phyloP scores from a whole-genome alignment of 2,329 filamentous ascomycete genomes.

The Trichoderma sp. region DNA sequence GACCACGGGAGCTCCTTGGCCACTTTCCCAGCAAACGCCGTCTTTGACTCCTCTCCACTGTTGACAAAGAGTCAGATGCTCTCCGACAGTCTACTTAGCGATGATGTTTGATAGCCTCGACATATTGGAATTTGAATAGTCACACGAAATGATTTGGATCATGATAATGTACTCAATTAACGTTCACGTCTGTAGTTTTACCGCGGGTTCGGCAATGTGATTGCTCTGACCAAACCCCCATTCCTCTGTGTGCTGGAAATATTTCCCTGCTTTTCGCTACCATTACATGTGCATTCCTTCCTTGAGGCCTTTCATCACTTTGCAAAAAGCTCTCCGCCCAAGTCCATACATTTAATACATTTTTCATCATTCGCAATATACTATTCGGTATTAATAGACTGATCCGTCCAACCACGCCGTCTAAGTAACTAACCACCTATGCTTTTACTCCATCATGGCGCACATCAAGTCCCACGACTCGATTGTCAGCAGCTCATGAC shows the following conservation, averaged over 20 bases:
- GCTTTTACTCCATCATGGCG: background rate
- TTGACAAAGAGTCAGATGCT: slow-evolving; percentile 53
- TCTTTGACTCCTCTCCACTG: slow-evolving; percentile 44
- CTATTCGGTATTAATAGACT: background rate
- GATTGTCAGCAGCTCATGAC: slow-evolving; percentile 45
- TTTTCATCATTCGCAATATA: background rate
- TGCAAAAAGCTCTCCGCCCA: background rate
- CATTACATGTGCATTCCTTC: background rate
- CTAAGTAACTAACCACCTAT: background rate
- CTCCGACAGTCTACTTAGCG: slow-evolving; percentile 45
- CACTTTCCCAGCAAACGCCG: slow-evolving; percentile 20
- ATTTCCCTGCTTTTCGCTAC: background rate
- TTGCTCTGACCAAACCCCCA: background rate
- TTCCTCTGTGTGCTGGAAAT: background rate
- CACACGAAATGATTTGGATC: slow-evolving; percentile 20
- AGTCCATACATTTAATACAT: background rate
- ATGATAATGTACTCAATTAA: background rate
- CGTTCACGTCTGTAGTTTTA: background rate
- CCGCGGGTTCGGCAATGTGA: background rate
- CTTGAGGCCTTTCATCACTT: background rate
- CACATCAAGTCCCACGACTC: background rate
- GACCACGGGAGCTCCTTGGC: slow-evolving; percentile 26
- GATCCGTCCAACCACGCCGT: background rate
- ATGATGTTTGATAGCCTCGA: slow-evolving; percentile 34
- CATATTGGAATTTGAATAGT: slow-evolving; percentile 40